Conservation (phyloP, 78 protist genomes). For the Tieghemostelium lacteum region DNA sequence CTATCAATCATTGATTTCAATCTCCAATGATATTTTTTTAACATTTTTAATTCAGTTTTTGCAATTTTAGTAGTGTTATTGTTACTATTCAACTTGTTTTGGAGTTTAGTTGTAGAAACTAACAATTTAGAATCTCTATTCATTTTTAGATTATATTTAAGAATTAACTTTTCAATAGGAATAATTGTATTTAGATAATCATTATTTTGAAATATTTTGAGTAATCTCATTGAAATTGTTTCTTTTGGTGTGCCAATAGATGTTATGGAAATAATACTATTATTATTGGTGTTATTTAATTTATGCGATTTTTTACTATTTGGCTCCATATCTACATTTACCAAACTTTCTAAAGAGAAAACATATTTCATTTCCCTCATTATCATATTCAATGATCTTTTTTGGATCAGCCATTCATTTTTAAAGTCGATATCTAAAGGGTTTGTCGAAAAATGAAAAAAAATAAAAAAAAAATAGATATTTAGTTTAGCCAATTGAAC, state of each 20-base stretch:
- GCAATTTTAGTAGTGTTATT: background rate
- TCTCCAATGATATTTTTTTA: slow-evolving; percentile 42
- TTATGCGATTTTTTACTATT: slow-evolving; percentile 37
- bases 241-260: background rate
- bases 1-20: background rate
- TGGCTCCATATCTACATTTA: slow-evolving; percentile 58
- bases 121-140: background rate
- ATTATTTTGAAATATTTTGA: background rate
- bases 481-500: no score
- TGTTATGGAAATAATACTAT: background rate
- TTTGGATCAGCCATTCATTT: no score
- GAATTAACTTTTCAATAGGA: slow-evolving; percentile 4
- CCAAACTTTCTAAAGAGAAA: slow-evolving; percentile 52
- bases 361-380: slow-evolving; percentile 52
- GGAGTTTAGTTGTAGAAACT: background rate
- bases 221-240: background rate
- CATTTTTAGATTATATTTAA: background rate
- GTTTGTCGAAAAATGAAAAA: no score
- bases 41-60: background rate
- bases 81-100: background rate
- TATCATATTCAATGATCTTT: slow-evolving; percentile 43
- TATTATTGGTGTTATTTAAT: background rate
- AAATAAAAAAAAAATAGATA: no score
- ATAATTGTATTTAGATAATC: background rate
- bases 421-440: no score